Conservation (phyloP, 2,329 filamentous ascomycete species). For the Nemania bipapillata region DNA sequence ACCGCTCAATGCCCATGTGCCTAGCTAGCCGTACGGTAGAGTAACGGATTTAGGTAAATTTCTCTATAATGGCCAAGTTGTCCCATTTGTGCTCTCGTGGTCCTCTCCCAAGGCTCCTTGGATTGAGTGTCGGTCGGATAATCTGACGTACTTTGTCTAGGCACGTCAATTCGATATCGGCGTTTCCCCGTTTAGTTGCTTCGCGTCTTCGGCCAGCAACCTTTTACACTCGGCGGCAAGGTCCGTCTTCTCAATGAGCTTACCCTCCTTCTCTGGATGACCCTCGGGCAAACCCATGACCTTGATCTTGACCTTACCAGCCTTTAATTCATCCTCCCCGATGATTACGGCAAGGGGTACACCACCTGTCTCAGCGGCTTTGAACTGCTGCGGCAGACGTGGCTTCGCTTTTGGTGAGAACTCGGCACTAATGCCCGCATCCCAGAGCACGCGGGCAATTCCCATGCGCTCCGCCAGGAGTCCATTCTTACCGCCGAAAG, state of each 20-base stretch:
- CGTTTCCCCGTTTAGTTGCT: conserved; percentile 26
- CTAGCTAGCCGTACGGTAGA: neutral
- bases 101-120: neutral
- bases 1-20: neutral
- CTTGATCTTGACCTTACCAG: conserved; percentile 89
- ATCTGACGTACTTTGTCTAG: neutral
- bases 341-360: conserved; percentile 89
- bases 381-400: conserved; percentile 89
- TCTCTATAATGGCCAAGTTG: neutral
- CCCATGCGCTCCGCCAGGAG: conserved; percentile 85
- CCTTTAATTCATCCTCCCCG: conserved; percentile 86
- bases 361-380: conserved; percentile 81
- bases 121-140: neutral
- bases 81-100: neutral
- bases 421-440: conserved; percentile 90
- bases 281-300: conserved; percentile 76
- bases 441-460: conserved; percentile 80
- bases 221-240: conserved; percentile 33
- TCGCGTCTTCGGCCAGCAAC: conserved; percentile 24
- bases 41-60: neutral
- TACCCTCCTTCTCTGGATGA: conserved; percentile 90
- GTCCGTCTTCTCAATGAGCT: conserved; percentile 64
- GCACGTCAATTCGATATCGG: neutral
- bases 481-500: conserved; percentile 85
- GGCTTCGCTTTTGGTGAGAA: conserved; percentile 92